Conservation (phyloP, 257 asterid species). For the Eucommia ulmoides region DNA sequence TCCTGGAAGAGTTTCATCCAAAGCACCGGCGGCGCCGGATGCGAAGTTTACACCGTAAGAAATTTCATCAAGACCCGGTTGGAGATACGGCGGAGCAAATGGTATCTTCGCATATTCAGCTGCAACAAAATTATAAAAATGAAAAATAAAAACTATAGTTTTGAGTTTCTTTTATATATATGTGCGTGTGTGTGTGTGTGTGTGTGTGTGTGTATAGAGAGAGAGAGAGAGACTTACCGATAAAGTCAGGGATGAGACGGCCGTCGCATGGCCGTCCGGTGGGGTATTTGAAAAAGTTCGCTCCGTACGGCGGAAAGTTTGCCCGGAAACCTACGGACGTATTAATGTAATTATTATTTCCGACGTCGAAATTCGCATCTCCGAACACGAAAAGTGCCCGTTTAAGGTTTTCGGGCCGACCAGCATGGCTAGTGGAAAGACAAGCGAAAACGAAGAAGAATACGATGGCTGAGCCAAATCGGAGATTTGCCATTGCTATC, state of each 20-base stretch:
- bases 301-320: neutral
- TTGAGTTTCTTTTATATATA: neutral
- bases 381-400: neutral
- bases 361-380: neutral
- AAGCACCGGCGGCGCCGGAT: conserved; percentile 62
- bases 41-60: conserved; percentile 50
- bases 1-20: conserved; percentile 43
- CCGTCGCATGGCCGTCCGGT: neutral
- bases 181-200: neutral
- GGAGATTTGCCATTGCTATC: too few relatives aligned
- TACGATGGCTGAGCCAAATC: too few relatives aligned
- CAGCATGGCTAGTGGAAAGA: too few relatives aligned
- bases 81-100: conserved; percentile 30
- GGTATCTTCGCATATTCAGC: conserved; percentile 48
- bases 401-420: too few relatives aligned
- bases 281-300: neutral
- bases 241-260: conserved; percentile 1
- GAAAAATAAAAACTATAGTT: too few relatives aligned
- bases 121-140: conserved; percentile 15
- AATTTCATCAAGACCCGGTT: conserved; percentile 19
- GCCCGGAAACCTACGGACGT: neutral
- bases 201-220: neutral
- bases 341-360: neutral
- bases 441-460: too few relatives aligned
- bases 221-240: neutral